Percentiles rank a stretch among this genome's conserved stretches.
Evolutionary conservation across 2,329 filamentous ascomycete genomes (phyloP).

Genomic region (Arthrobotrys musiformis): DNA sequence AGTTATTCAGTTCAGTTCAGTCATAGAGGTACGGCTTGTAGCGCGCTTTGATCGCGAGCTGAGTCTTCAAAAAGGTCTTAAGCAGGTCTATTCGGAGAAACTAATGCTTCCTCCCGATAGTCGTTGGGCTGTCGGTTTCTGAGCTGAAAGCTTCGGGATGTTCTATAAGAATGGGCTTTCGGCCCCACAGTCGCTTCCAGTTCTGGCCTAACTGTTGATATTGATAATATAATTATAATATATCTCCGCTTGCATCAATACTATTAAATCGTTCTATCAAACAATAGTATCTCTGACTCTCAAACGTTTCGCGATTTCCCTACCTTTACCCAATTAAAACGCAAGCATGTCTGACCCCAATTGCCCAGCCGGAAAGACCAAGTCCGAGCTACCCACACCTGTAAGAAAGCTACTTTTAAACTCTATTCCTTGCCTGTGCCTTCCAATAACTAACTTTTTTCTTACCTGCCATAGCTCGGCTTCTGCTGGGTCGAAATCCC

Average conservation of each 20-base stretch:
- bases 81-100: not conserved
- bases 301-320: no score
- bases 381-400: slow-evolving; percentile 21
- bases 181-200: not conserved
- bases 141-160: not conserved
- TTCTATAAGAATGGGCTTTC: not conserved
- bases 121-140: not conserved
- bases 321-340: not conserved
- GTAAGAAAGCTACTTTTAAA: slow-evolving; percentile 24
- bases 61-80: not conserved
- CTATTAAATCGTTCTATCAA: no score
- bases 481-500: slow-evolving; percentile 54
- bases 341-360: not conserved
- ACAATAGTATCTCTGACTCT: no score
- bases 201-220: no score
- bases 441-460: not conserved
- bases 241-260: no score
- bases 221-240: no score
- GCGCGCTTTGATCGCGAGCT: not conserved
- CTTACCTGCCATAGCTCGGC: not conserved
- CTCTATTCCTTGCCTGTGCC: not conserved
- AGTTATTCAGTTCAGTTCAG: not conserved
- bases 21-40: no score
- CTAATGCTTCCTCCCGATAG: not conserved
- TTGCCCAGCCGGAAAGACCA: not conserved